Conservation (phyloP, 2,329 filamentous ascomycete genomes). For the Calycina herbarum region DNA sequence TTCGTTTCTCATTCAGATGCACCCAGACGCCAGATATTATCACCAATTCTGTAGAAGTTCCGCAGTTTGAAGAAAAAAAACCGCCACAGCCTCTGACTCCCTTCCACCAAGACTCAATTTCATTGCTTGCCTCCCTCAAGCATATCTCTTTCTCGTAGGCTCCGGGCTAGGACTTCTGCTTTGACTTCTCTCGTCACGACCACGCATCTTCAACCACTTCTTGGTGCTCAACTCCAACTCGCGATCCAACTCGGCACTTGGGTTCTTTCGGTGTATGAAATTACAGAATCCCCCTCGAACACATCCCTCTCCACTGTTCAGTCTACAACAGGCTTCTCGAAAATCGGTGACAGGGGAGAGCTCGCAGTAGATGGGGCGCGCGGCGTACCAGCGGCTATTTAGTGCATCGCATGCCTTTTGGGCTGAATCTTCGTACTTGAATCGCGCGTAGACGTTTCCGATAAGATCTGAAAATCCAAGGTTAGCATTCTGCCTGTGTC, state of each 20-base stretch:
- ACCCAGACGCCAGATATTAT: not conserved
- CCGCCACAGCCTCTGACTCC: not conserved
- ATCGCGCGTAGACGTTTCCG: slow-evolving; percentile 97
- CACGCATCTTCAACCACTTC: slow-evolving; percentile 90
- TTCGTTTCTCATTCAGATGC: not conserved
- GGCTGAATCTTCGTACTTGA: slow-evolving; percentile 98
- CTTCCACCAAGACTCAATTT: not conserved
- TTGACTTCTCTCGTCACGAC: slow-evolving; percentile 79
- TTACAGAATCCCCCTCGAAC: slow-evolving; percentile 97
- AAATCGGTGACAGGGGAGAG: slow-evolving; percentile 96
- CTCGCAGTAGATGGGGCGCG: slow-evolving; percentile 96
- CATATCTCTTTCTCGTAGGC: slow-evolving; percentile 68
- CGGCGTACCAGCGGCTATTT: slow-evolving; percentile 96
- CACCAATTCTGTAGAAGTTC: not conserved
- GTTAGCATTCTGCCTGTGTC: slow-evolving; percentile 28
- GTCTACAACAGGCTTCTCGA: slow-evolving; percentile 91
- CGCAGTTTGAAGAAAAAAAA: slow-evolving; percentile 37
- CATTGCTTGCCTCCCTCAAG: not conserved
- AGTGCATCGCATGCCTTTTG: slow-evolving; percentile 92
- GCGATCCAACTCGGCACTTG: slow-evolving; percentile 80
- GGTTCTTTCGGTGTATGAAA: slow-evolving; percentile 98
- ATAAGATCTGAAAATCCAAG: slow-evolving; percentile 68
- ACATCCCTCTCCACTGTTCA: slow-evolving; percentile 94
- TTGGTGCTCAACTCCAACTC: slow-evolving; percentile 87
- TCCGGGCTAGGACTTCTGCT: slow-evolving; percentile 84